Percentiles rank a stretch among this genome's conserved stretches.
Evolutionary conservation across 352 stramenopile species (phyloP).

Genomic region (Phytophthora pisi): DNA sequence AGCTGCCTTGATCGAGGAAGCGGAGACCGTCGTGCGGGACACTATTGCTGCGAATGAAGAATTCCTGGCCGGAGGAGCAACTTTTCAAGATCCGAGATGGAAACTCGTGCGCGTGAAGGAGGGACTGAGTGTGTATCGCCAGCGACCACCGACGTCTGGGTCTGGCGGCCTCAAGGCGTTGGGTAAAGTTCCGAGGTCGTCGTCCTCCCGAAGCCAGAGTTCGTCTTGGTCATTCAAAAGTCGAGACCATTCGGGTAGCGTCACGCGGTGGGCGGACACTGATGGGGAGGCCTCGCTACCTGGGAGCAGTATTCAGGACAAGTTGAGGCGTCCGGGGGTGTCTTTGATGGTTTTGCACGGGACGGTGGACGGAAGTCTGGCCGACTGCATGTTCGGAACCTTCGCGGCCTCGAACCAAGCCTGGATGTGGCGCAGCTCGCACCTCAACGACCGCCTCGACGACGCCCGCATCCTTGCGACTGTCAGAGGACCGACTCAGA

Average conservation of each 20-base stretch:
- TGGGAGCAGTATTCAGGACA: not conserved
- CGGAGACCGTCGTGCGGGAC: conserved; percentile 43
- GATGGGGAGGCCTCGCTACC: not conserved
- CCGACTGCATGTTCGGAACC: not conserved
- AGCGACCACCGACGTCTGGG: not conserved
- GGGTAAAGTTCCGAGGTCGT: not conserved
- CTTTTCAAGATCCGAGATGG: conserved; percentile 38
- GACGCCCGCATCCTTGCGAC: not conserved
- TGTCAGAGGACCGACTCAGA: not conserved
- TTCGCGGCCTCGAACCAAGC: not conserved
- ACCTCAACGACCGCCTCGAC: not conserved
- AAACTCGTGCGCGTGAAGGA: conserved; percentile 40
- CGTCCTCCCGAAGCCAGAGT: not conserved
- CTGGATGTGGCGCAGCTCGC: not conserved
- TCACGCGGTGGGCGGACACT: not conserved
- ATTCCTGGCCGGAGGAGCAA: conserved; percentile 30
- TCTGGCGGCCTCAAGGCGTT: not conserved
- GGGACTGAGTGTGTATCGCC: conserved; percentile 28
- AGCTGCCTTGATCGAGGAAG: conserved; percentile 40
- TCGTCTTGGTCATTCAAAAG: not conserved
- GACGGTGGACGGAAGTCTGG: not conserved
- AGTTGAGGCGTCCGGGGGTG: not conserved
- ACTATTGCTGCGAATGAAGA: conserved; percentile 44
- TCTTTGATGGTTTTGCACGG: not conserved
- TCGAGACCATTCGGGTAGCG: not conserved